Percentiles rank a stretch among this genome's conserved stretches.
Evolutionary conservation across 345 rosid species (phyloP).

Genomic region (Laguncularia racemosa): DNA sequence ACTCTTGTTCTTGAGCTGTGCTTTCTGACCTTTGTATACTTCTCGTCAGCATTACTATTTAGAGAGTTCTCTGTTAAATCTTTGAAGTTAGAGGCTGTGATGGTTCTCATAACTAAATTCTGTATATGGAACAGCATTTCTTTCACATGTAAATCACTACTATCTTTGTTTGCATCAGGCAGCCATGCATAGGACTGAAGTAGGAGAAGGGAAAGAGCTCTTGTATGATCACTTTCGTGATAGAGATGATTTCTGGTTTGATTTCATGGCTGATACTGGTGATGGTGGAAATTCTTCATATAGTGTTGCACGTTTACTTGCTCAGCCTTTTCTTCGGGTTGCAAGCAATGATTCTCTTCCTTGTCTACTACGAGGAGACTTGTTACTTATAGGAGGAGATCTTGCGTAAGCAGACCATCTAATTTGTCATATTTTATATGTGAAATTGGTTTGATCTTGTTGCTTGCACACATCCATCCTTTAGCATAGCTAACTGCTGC

Average conservation of each 20-base stretch:
- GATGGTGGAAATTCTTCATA: slow-evolving; percentile 99
- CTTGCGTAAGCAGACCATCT: slow-evolving; percentile 76
- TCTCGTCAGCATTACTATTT: no score
- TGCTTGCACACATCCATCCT: slow-evolving; percentile 2
- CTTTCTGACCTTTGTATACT: no score
- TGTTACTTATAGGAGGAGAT: slow-evolving; percentile 96
- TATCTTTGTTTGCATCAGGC: slow-evolving; percentile 40
- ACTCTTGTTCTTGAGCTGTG: no score
- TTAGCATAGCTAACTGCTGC: no score
- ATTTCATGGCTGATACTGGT: slow-evolving; percentile 99
- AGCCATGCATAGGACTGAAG: slow-evolving; percentile 63
- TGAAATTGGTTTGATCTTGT: slow-evolving; percentile 3
- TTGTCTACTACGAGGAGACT: slow-evolving; percentile 58
- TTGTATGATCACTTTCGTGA: slow-evolving; percentile 76
- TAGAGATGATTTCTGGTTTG: slow-evolving; percentile 85
- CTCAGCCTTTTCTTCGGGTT: slow-evolving; percentile 59
- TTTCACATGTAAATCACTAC: not conserved
- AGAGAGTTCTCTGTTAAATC: no score
- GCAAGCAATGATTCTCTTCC: slow-evolving; percentile 30
- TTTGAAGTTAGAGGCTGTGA: no score
- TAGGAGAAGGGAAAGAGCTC: slow-evolving; percentile 48
- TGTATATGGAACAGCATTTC: no score
- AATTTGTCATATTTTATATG: slow-evolving; percentile 10
- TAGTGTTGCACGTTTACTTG: slow-evolving; percentile 78
- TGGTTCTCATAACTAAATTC: no score